Base-by-base conservation (phyloP, 1,284 basidiomycete genomes). In the Meira nashicola region DNA sequence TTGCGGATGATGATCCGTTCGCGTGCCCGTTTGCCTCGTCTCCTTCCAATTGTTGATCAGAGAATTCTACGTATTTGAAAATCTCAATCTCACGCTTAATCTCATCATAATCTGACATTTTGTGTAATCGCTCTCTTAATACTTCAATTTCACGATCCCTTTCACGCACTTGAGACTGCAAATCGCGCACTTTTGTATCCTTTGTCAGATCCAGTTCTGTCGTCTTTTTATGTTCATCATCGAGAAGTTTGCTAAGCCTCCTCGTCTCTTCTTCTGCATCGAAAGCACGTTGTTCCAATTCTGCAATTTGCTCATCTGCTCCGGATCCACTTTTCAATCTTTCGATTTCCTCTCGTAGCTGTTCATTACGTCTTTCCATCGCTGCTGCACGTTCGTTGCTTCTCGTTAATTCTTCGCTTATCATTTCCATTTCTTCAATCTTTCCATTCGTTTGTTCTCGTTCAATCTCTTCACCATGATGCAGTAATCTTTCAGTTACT, bases 321-420 rank as follows among this genome's bases (percentile, higher is more conserved):
- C 39, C 62, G 4, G 55, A 54, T n/a, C 65, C 62, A 41, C 58
- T 67, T 54, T 65, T 64, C 57, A 66, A 63, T 47, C 57, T 83
- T 78, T 96, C 94, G 49, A 96, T 92, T 78, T 96, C 92, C 14
- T 91, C 89, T 10, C 93, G 86, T 21, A 97, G 83, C 21, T 90
- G 84, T 81, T 96, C 90, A 80, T 96, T 96, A 55, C 94, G 85
- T 61, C 92, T 84, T 79, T 98, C 94, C 46, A 97, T 88, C 3
- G 88, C 87, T 0, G 89, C 90, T 1, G 95, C 89, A 11, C 93
- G 86, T 72, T 87, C 89, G 71, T 94, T 96, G 15, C 94, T 91
- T 14, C 92, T 85, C 68, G 93, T 90, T 43, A 97, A 82, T 79
- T 98, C 94, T 14, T 88, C 89, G 23, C 89, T 87, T 63, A 95